Conservation (phyloP, 2,329 filamentous ascomycete genomes). For the Penicillium glabrum region DNA sequence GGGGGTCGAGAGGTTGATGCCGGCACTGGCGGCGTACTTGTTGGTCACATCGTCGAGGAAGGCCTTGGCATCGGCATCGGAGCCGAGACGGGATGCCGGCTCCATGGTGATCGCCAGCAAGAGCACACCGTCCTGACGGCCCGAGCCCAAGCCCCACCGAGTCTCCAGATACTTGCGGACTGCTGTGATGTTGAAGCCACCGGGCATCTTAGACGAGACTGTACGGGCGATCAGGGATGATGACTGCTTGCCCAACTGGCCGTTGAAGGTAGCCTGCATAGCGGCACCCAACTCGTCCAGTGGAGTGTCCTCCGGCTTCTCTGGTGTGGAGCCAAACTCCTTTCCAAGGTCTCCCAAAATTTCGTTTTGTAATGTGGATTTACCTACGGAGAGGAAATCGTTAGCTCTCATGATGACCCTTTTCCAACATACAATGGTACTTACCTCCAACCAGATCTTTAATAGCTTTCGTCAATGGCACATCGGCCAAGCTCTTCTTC, state of each 20-base stretch:
- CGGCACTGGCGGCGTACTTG: conserved; percentile 82
- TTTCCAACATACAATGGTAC: conserved; percentile 36
- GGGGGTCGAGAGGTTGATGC: conserved; percentile 78
- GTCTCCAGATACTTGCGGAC: conserved; percentile 94
- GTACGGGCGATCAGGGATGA: conserved; percentile 88
- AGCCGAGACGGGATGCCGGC: conserved; percentile 81
- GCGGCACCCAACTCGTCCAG: conserved; percentile 91
- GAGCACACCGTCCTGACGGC: conserved; percentile 87
- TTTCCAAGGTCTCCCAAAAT: conserved; percentile 97
- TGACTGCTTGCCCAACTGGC: conserved; percentile 95
- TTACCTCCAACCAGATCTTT: conserved; percentile 96
- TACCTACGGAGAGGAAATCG: conserved; percentile 58
- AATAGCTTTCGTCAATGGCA: conserved; percentile 93
- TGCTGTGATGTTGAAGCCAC: conserved; percentile 97
- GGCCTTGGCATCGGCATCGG: conserved; percentile 85
- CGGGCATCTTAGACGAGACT: conserved; percentile 99
- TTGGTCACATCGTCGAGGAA: conserved; percentile 87
- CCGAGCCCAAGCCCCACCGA: conserved; percentile 82
- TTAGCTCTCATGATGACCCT: not conserved
- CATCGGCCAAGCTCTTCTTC: conserved; percentile 86
- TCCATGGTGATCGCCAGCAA: conserved; percentile 91
- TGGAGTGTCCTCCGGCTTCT: conserved; percentile 97
- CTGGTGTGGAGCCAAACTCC: conserved; percentile 95
- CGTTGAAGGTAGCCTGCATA: conserved; percentile 99
- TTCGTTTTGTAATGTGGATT: conserved; percentile 98